Conservation (phyloP, 2,329 filamentous ascomycete genomes). For the Pyricularia grisea region DNA sequence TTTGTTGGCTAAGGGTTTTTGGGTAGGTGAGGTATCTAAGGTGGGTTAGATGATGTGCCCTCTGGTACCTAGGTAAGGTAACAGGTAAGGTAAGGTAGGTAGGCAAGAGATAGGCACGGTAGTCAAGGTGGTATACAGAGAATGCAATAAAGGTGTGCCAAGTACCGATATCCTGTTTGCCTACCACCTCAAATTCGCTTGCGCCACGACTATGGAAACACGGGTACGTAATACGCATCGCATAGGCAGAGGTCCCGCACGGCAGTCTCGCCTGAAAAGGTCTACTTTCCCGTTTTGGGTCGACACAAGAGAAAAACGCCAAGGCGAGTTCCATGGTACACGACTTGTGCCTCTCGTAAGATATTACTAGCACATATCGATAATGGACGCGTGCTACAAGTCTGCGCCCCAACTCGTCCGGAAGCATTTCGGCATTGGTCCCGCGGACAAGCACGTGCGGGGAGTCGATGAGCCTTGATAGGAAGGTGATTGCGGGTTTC, state of each 20-base stretch:
- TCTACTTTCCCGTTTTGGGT: not conserved
- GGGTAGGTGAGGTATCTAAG: no score
- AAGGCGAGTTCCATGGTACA: not conserved
- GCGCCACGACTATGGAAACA: not conserved
- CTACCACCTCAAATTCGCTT: not conserved
- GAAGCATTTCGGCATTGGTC: not conserved
- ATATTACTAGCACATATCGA: not conserved
- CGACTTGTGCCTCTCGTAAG: not conserved
- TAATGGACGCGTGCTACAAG: not conserved
- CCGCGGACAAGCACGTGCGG: not conserved
- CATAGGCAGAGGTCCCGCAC: not conserved
- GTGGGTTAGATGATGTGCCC: no score
- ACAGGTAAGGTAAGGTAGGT: no score
- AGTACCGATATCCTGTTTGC: not conserved
- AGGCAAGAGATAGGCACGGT: no score
- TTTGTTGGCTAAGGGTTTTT: not conserved
- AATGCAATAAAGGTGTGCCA: not conserved
- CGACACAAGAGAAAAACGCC: not conserved
- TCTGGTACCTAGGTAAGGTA: no score
- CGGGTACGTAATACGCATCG: not conserved
- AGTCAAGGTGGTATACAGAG: not conserved
- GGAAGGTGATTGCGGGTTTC: not conserved
- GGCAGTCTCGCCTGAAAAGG: not conserved
- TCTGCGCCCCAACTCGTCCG: not conserved
- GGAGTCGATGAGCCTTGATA: not conserved